Evolutionary conservation across 2,329 filamentous ascomycete species (phyloP).

Genomic region (Calonectria crousiana): DNA sequence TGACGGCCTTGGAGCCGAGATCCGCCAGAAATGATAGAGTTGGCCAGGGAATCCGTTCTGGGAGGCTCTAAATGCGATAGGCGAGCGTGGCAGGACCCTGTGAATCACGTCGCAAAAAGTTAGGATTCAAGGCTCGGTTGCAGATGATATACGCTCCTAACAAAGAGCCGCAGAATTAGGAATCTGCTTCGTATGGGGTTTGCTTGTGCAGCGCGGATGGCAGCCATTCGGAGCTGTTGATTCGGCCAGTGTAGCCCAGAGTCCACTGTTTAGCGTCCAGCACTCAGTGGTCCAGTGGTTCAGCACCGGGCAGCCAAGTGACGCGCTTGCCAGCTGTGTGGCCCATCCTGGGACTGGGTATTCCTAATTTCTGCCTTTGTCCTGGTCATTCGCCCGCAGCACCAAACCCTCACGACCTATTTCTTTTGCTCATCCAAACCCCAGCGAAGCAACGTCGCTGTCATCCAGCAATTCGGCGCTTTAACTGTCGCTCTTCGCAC

Average conservation of each 20-base stretch:
- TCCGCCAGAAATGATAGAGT: background rate
- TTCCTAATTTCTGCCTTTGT: constrained; percentile 44
- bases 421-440: constrained; percentile 8
- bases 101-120: constrained; percentile 1
- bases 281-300: background rate
- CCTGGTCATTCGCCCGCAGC: constrained; percentile 41
- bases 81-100: constrained; percentile 1
- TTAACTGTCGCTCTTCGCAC: constrained; percentile 23
- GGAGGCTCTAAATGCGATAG: background rate
- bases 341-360: constrained; percentile 27
- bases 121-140: constrained; percentile 17
- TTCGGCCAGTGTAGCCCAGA: constrained; percentile 2
- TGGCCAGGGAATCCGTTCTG: constrained; percentile 9
- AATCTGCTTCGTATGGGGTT: constrained; percentile 5
- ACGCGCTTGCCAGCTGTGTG: constrained; percentile 23
- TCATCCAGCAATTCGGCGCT: constrained; percentile 21
- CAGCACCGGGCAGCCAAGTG: constrained; percentile 12
- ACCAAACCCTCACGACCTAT: constrained; percentile 23
- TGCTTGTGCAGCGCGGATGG: background rate
- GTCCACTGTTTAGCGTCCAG: background rate
- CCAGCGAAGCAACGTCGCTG: background rate
- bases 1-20: background rate
- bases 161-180: constrained; percentile 11
- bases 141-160: constrained; percentile 1
- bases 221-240: background rate